Evolutionary conservation across 2,329 filamentous ascomycete species (phyloP).

Genomic region (Colletotrichum noveboracense): DNA sequence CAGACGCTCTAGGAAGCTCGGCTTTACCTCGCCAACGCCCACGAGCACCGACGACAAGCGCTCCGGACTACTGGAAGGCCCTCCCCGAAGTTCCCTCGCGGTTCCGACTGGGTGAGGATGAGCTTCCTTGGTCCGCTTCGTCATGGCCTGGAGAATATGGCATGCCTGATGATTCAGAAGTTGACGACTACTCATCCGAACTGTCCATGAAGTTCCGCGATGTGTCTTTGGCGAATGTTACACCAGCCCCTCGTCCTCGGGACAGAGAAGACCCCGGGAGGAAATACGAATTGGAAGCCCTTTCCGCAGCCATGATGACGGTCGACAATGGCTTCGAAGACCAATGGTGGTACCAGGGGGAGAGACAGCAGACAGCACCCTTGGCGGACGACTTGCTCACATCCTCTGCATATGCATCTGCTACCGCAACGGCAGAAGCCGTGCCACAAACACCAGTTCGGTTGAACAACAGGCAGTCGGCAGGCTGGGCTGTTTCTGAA

Average conservation of each 20-base stretch:
- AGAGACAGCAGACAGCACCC: constrained; percentile 27
- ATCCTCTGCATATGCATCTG: constrained; percentile 9
- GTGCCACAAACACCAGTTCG: neutral
- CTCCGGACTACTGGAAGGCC: constrained; percentile 43
- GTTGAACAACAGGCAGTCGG: constrained; percentile 16
- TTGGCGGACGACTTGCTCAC: constrained; percentile 29
- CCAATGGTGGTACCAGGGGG: constrained; percentile 62
- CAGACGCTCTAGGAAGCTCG: constrained; percentile 31
- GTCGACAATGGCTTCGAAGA: constrained; percentile 64
- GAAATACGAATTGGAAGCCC: constrained; percentile 46
- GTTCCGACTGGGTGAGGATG: constrained; percentile 52
- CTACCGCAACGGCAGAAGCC: neutral
- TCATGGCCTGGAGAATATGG: constrained; percentile 33
- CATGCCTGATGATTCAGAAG: constrained; percentile 5
- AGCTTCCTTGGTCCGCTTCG: constrained; percentile 50
- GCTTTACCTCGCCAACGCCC: constrained; percentile 28
- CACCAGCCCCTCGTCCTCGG: neutral
- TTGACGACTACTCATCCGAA: constrained; percentile 12
- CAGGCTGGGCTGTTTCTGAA: constrained; percentile 31
- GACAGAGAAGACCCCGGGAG: constrained; percentile 13
- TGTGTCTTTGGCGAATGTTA: neutral
- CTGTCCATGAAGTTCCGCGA: constrained; percentile 19
- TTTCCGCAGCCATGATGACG: constrained; percentile 60
- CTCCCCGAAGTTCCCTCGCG: constrained; percentile 43
- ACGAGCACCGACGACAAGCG: constrained; percentile 11